Conservation (phyloP, 2,329 filamentous ascomycete species). For the Blastomyces silverae region DNA sequence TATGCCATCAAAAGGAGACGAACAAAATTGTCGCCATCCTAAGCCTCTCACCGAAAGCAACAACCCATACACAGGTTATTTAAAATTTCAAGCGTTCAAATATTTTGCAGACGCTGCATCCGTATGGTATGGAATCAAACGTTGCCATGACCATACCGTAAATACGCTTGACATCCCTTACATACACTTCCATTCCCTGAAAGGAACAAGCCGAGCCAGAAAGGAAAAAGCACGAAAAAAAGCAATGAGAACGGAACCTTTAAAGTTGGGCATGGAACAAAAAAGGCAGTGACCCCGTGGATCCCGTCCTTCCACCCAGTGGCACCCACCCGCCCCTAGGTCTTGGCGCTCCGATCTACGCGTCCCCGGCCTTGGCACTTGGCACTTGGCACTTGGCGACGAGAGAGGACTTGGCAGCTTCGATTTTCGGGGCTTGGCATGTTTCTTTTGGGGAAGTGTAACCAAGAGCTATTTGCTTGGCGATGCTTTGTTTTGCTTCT, state of each 20-base stretch:
- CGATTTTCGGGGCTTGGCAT: constrained; percentile 2
- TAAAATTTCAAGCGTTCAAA: constrained; percentile 3
- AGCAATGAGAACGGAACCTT: background rate
- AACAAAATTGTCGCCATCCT: background rate
- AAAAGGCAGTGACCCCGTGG: background rate
- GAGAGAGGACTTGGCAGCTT: background rate
- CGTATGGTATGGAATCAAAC: constrained; percentile 3
- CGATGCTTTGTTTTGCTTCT: background rate
- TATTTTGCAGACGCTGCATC: background rate
- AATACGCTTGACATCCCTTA: background rate
- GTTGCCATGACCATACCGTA: constrained; percentile 1
- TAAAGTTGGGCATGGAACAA: background rate
- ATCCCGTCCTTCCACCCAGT: background rate
- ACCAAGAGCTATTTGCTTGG: constrained; percentile 7
- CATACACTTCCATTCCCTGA: background rate
- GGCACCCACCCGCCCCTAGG: background rate
- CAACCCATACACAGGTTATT: background rate
- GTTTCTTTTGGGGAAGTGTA: background rate
- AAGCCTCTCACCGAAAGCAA: background rate
- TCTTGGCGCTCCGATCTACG: constrained; percentile 6
- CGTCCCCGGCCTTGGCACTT: background rate
- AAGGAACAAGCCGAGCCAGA: background rate
- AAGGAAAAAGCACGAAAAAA: background rate
- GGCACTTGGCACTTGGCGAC: background rate
- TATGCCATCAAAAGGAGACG: background rate